Evolutionary conservation across 2,329 filamentous ascomycete species (phyloP), one percentile per base, ranked within the genome.

Genomic region (Metarhizium brunneum): DNA sequence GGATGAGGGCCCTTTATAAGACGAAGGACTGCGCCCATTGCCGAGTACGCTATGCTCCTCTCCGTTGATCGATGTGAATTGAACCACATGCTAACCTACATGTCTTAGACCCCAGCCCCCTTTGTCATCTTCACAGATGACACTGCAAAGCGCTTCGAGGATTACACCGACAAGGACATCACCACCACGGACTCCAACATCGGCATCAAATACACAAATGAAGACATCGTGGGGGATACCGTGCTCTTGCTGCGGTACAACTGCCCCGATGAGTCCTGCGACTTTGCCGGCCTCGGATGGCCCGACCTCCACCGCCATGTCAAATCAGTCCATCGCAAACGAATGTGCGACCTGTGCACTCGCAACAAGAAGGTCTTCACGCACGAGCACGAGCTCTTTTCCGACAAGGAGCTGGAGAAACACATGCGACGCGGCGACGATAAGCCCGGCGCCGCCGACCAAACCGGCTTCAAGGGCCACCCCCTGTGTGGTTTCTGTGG

Each of bases 361-460:
- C 79, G 91, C 58, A 92, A 96, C 76, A 99, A 99, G 73, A 96
- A 96, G 67, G 91, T 96, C 38, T 99, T 99, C 64, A 96, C 94
- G 1, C 94, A 99, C 72, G 94, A 99, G 71, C 94, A 99, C 68
- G 90, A 95, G 60, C 79, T 99, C 1, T 97, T 96, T 69, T 87
- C 88, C 1, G 81, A 84, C 59, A 82, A 85, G 60, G 90, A 92
- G 62, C 77, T 97, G 52, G 85, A 88, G 62, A 88, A 84, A 64
- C 94, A 99, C 69, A 95, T 97, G 80, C 88, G 84, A 59, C 84
- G 87, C 60, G 94, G 94, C 56, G 94, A 99, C 65, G 90, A 97
- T 68, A 87, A 87, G 60, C 92, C 92, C 4, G 92, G 94, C 38
- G 87, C 92, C 0, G 77, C 88, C 42, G 90, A 96, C 64, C 94